Conservation (phyloP, 2,329 filamentous ascomycete genomes). For the Scedosporium aurantiacum region DNA sequence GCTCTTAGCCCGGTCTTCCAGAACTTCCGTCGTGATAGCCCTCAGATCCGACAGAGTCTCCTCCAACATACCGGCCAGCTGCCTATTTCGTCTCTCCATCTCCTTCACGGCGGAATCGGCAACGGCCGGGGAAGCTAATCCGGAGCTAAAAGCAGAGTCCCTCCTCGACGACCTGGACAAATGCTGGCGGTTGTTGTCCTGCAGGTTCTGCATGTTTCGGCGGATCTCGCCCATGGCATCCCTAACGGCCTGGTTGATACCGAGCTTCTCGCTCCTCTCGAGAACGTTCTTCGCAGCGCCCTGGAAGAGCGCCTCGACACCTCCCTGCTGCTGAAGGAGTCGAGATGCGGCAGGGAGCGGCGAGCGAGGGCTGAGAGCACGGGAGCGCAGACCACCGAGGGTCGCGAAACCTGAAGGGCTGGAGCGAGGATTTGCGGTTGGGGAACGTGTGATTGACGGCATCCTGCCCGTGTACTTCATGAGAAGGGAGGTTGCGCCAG, state of each 20-base stretch:
- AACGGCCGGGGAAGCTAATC: slow-evolving; percentile 15
- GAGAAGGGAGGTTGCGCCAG: slow-evolving; percentile 56
- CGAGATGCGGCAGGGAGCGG: slow-evolving; percentile 35
- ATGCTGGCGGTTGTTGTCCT: slow-evolving; percentile 8
- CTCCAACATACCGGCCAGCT: slow-evolving; percentile 57
- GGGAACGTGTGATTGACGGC: slow-evolving; percentile 23
- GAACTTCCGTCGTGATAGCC: slow-evolving; percentile 39
- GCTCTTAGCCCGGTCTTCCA: slow-evolving; percentile 37
- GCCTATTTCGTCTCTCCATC: slow-evolving; percentile 55
- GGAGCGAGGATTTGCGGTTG: slow-evolving; percentile 15
- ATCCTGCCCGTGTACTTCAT: slow-evolving; percentile 56
- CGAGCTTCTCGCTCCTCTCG: slow-evolving; percentile 62
- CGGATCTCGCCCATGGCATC: slow-evolving; percentile 71
- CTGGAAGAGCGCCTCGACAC: slow-evolving; percentile 62
- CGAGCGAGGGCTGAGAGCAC: slow-evolving; percentile 29
- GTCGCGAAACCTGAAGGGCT: slow-evolving; percentile 23
- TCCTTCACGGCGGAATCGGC: slow-evolving; percentile 26
- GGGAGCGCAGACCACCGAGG: slow-evolving; percentile 26
- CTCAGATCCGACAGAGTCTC: slow-evolving; percentile 54
- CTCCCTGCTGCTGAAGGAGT: slow-evolving; percentile 43
- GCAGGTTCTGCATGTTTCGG: slow-evolving; percentile 51
- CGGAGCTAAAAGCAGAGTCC: slow-evolving; percentile 22
- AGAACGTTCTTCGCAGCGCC: slow-evolving; percentile 66
- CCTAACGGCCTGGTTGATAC: slow-evolving; percentile 70
- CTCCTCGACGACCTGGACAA: slow-evolving; percentile 24